phyloP scores from a whole-genome alignment of 2,329 filamentous ascomycete species.

The Botryotinia narcissicola region DNA sequence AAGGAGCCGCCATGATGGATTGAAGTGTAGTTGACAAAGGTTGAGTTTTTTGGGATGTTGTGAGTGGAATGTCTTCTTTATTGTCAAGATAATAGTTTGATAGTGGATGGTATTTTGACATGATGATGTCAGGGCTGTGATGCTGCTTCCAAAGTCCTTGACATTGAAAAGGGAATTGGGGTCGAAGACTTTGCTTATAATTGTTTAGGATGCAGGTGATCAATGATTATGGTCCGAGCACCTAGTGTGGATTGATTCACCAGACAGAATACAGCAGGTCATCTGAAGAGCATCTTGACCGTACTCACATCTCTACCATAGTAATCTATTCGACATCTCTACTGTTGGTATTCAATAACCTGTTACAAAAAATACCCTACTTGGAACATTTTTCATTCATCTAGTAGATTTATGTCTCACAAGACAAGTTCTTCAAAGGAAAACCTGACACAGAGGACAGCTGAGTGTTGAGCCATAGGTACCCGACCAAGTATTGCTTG shows the following conservation, averaged over 20 bases:
- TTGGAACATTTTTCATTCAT: too few species aligned
- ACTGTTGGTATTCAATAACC: too few species aligned
- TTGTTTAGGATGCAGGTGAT: too few species aligned
- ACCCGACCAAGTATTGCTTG: not conserved
- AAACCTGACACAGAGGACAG: not conserved
- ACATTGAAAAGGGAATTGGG: not conserved
- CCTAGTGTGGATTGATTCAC: not conserved
- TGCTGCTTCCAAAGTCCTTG: too few species aligned
- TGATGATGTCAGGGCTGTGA: not conserved
- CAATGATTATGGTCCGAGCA: not conserved
- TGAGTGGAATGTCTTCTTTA: not conserved
- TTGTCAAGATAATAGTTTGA: not conserved
- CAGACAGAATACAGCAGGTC: not conserved
- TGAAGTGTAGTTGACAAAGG: not conserved
- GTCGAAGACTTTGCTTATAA: not conserved
- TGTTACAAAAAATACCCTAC: too few species aligned
- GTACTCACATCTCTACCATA: not conserved
- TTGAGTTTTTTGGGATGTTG: too few species aligned
- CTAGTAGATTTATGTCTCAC: not conserved
- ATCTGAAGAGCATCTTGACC: not conserved
- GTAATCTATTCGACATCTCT: not conserved
- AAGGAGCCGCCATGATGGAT: not conserved
- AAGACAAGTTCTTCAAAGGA: not conserved
- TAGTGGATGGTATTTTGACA: not conserved
- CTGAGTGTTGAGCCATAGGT: not conserved